These are phyloP conservation scores for Rhynchosporium secalis DNA, from an alignment of 2,329 filamentous ascomycete genomes.

Conservation along the genomic window DNA sequence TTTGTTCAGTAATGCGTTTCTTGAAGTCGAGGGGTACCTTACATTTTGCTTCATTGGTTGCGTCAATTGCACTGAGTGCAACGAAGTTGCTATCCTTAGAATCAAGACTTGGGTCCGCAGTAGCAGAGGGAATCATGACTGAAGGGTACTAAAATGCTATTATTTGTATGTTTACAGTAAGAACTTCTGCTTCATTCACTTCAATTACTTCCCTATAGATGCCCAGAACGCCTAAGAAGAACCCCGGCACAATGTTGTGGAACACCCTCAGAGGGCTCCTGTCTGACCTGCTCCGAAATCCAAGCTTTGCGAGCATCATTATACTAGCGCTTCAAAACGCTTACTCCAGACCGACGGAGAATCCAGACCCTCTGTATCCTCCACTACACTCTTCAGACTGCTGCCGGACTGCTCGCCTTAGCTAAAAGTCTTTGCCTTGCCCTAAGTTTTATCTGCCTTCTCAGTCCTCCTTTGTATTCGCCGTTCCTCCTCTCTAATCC, in stretches of 20 bases:
- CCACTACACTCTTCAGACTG: background rate
- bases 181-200: too few species aligned
- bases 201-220: too few species aligned
- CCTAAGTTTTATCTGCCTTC: conserved; percentile 26
- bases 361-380: background rate
- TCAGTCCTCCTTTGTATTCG: conserved; percentile 22
- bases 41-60: conserved; percentile 39
- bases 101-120: conserved; percentile 38
- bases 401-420: background rate
- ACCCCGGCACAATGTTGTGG: too few species aligned
- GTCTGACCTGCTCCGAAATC: too few species aligned
- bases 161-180: background rate
- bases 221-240: too few species aligned
- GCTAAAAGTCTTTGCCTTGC: conserved; percentile 18
- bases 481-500: conserved; percentile 25
- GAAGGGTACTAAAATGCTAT: conserved; percentile 38
- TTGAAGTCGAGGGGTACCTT: conserved; percentile 13
- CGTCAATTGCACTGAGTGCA: conserved; percentile 34
- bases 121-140: conserved; percentile 39
- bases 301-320: too few species aligned
- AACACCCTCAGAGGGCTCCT: too few species aligned
- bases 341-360: too few species aligned
- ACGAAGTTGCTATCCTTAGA: conserved; percentile 34
- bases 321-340: too few species aligned
- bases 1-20: conserved; percentile 15